Evolutionary conservation across 169 alveolate species (phyloP).

Genomic region (Plasmodium sp.): DNA sequence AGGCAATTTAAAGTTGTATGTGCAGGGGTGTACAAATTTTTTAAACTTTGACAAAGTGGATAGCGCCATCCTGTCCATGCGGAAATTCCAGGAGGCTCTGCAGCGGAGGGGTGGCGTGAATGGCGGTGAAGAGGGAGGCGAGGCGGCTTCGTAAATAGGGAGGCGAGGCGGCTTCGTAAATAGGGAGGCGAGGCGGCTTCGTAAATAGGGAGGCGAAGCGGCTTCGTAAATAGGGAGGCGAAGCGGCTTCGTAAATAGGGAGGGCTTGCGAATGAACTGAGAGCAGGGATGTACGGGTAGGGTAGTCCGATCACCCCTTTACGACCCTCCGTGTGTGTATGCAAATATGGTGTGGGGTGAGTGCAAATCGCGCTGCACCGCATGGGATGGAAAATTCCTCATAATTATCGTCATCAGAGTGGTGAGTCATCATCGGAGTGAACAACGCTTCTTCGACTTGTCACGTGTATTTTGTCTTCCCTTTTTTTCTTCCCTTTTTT

Average conservation of each 20-base stretch:
- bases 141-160: background rate
- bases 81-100: conserved; percentile 10
- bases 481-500: background rate
- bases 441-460: background rate
- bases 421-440: background rate
- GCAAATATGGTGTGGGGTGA: background rate
- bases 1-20: conserved; percentile 42
- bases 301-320: background rate
- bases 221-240: no score
- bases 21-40: conserved; percentile 34
- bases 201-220: no score
- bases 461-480: background rate
- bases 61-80: conserved; percentile 7
- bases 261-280: background rate
- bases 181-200: background rate
- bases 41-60: conserved; percentile 23
- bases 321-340: background rate
- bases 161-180: background rate
- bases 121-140: background rate
- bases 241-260: background rate
- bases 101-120: background rate
- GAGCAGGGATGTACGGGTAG: background rate
- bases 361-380: background rate
- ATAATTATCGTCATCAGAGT: background rate
- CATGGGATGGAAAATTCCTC: background rate